Conservation (phyloP, 805 yeast species). For the Metschnikowia gelsemii region DNA sequence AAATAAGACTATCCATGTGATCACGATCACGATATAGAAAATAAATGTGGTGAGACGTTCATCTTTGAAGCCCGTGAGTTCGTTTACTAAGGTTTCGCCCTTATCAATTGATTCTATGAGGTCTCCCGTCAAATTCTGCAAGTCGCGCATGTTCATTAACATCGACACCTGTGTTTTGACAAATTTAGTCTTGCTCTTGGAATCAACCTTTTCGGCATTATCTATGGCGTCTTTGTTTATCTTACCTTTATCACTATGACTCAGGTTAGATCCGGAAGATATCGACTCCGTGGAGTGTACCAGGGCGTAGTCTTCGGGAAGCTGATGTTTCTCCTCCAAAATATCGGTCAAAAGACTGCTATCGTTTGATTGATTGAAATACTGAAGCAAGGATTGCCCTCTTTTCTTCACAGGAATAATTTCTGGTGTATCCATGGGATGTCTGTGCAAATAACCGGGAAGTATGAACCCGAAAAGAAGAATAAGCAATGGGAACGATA, state of each 20-base stretch:
- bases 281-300: constrained; percentile 10
- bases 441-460: constrained; percentile 68
- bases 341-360: constrained; percentile 35
- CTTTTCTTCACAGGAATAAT: constrained; percentile 46
- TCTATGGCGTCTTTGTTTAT: constrained; percentile 2
- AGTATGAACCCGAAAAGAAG: constrained; percentile 58
- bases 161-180: constrained; percentile 42
- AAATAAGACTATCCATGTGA: constrained; percentile 42
- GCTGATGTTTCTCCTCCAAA: constrained; percentile 18
- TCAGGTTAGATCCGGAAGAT: constrained; percentile 13
- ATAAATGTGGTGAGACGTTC: constrained; percentile 64
- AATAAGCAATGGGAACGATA: constrained; percentile 60
- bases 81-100: constrained; percentile 55
- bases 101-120: constrained; percentile 49
- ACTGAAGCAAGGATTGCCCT: constrained; percentile 54
- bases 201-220: constrained; percentile 3
- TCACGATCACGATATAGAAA: constrained; percentile 36
- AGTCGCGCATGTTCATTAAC: constrained; percentile 65
- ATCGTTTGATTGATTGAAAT: constrained; percentile 31
- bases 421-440: constrained; percentile 54
- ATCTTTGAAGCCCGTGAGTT: constrained; percentile 68
- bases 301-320: constrained; percentile 12
- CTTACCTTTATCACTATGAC: not conserved
- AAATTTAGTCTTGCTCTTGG: constrained; percentile 20
- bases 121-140: constrained; percentile 63